Base-by-base conservation (phyloP, 768 basidiomycete genomes). In the Lentinus brumalis region DNA sequence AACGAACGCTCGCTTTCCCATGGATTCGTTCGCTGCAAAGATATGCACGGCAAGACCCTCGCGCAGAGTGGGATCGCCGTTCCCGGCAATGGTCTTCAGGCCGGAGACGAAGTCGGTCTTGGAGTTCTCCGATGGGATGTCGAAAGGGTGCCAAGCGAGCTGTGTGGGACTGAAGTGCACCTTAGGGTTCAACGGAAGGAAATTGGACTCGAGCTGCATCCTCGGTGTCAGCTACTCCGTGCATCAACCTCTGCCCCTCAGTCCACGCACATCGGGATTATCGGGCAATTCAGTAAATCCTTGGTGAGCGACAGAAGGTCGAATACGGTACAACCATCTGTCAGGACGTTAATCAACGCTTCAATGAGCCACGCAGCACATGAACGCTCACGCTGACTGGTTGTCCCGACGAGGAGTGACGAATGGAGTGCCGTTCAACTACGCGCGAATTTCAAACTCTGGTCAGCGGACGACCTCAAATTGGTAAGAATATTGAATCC, bases 241-340 rank as follows among this genome's bases (percentile, higher is more conserved):
- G 62, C 9, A 8, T 32, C 30, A 14, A 31, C 18, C 21, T 26
- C 21, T 53, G 35, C 44, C 53, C 5, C 31, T 30, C 6, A 18
- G 9, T 0, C 0, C 4, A 75, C 82, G 35, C 67, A 86, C 85
- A 68, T 87, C 83, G 9, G 81, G 81, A 69, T 86, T 88, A 46
- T 82, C 79, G 1, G 81, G 80, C 7, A 87, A 73, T 35, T 74
- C 73, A 12, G 72, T 80, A 67, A 88, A 87, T 3, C 86, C 86
- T 64, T 85, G 75, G 69, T 88, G 87, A 0, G 86, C 85, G 21
- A 88, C 86, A 7, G 86, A 86, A 4, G 86, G 86, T 31, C 86
- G 80, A 60, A 88, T 86, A 32, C 86, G 84, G 71, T 88, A 88
- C 10, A 87, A 62, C 83, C 84, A 88, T 11, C 85, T 86, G 64